Evolutionary conservation across 345 rosid genomes (phyloP), one percentile per base, ranked within the genome.

Genomic region (Luvunga scandens): DNA sequence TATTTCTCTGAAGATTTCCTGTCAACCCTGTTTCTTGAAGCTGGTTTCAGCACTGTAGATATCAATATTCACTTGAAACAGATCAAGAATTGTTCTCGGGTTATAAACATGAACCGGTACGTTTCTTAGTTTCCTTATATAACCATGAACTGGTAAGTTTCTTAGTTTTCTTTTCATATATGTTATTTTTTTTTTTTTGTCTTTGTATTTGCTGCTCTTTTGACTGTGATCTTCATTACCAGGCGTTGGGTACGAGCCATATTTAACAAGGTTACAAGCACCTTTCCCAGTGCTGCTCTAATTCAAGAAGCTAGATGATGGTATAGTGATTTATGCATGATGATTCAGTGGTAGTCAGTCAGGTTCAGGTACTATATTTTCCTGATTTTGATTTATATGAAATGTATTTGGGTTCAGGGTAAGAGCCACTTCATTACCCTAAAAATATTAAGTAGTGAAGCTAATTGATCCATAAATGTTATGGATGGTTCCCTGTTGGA

Each of bases 171-270:
- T 78, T 27, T 73, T 57, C 18, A 25, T n/a, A 45, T 68, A 5
- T 72, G 27, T 57, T 33, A 25, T 42, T 38, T 25, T 59, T 8
- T 21, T 19, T 75, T 70, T 75, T 64, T 30, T 38, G 50, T 45
- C 50, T 45, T 45, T 45, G 18, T 30, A 27, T 30, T 64, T 64
- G 61, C 70, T 30, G 42, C 66, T 69, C 3, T 73, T 74, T 69
- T 77, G 27, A 74, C 27, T 24, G 16, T 68, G 33, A 68, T 24
- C 55, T 53, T 38, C 72, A 67, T 72, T 57, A 36, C n/a, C 77
- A 85, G 88, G 83, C 62, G 63, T 18, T 85, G 86, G 88, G 71
- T 83, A 68, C 79, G 84, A 76, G 86, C 79, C 31, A 72, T 76
- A 70, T 83, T 83, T 69, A 81, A 42, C 45, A 71, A 73, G 53